Conservation (phyloP, 768 basidiomycete species). For the Termitomyces sp. region DNA sequence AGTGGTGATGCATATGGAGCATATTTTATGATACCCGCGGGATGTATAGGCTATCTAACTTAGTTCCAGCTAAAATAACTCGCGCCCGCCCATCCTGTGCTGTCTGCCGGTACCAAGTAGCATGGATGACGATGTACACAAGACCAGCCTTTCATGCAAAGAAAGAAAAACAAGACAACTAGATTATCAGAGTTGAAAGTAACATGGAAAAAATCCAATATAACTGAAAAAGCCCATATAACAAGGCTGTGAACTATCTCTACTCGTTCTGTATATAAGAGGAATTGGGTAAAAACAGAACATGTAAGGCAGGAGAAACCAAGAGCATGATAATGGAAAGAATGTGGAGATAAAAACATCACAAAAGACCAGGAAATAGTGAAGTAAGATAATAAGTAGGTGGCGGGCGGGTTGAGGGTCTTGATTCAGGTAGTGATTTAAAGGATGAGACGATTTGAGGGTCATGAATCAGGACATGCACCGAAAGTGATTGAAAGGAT, state of each 20-base stretch:
- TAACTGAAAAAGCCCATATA: not conserved
- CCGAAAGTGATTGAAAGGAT: not conserved
- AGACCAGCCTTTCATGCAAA: not conserved
- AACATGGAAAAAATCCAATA: not conserved
- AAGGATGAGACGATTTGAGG: not conserved
- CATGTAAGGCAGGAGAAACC: not conserved
- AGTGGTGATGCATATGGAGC: not conserved
- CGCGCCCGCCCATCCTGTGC: not conserved
- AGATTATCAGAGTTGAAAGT: not conserved
- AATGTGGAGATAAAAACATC: not conserved
- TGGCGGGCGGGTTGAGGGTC: not conserved
- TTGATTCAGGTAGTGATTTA: not conserved
- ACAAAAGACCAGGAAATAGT: slow-evolving; percentile 1
- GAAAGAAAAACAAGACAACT: not conserved
- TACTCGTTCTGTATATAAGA: not conserved
- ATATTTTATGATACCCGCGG: not conserved
- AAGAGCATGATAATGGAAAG: not conserved
- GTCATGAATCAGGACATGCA: not conserved
- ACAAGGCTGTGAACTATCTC: not conserved
- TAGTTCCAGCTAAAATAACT: not conserved
- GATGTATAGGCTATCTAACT: not conserved
- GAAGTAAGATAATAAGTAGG: slow-evolving; percentile 1
- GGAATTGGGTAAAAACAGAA: not conserved
- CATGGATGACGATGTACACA: not conserved
- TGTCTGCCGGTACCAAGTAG: not conserved